phyloP scores from a whole-genome alignment of 2,329 filamentous ascomycete genomes.

The Aquanectria penicillioides region DNA sequence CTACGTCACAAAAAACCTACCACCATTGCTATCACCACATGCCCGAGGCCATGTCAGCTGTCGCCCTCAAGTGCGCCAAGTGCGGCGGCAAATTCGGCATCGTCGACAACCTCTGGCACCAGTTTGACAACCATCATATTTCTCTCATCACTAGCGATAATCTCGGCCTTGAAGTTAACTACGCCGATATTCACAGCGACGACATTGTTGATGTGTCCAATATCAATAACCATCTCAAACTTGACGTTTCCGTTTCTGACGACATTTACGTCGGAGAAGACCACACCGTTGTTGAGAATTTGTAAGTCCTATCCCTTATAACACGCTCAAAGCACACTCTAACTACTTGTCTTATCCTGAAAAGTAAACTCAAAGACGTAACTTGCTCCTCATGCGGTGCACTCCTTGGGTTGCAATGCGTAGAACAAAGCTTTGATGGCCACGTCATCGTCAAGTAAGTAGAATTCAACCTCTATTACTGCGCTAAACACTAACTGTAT shows the following conservation, averaged over 20 bases:
- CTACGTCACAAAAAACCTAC: too few species aligned
- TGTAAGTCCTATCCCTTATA: conserved; percentile 37
- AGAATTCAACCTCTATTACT: background rate
- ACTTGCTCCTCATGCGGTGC: conserved; percentile 45
- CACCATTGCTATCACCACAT: background rate
- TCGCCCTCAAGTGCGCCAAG: conserved; percentile 49
- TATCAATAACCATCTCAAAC: conserved; percentile 14
- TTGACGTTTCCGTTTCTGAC: conserved; percentile 39
- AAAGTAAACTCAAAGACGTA: conserved; percentile 50
- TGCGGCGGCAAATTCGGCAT: conserved; percentile 44
- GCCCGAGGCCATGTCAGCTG: conserved; percentile 46
- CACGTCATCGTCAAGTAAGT: conserved; percentile 51
- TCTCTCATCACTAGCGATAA: conserved; percentile 46
- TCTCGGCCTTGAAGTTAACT: conserved; percentile 25
- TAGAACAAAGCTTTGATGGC: conserved; percentile 44
- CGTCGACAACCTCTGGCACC: conserved; percentile 51
- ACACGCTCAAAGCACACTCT: background rate
- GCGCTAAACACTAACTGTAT: conserved; percentile 6
- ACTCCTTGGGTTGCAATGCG: conserved; percentile 48
- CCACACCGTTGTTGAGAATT: conserved; percentile 49
- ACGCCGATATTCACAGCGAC: conserved; percentile 42
- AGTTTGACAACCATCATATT: conserved; percentile 53
- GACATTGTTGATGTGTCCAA: conserved; percentile 31
- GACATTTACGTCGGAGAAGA: conserved; percentile 43
- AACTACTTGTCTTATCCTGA: background rate